These are phyloP conservation scores for Populus hybrid DNA, from an alignment of 441 rosid species.

Conservation along the genomic window DNA sequence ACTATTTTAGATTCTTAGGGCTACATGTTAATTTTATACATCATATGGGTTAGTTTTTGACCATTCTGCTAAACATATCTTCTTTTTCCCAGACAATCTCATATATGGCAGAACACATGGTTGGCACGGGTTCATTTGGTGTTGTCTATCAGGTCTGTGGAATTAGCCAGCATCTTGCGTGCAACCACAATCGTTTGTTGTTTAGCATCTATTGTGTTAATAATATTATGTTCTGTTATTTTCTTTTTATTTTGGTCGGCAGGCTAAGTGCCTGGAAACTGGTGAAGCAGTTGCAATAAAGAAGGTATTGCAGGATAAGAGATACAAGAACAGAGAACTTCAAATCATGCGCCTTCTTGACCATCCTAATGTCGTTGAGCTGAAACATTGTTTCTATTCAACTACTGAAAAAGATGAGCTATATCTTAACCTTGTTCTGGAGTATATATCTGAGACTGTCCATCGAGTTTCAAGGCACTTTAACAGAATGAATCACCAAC, in stretches of 20 bases:
- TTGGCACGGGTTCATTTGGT: conserved; percentile 87
- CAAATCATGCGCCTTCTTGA: conserved; percentile 65
- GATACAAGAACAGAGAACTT: conserved; percentile 92
- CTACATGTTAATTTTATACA: background rate
- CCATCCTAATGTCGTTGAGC: conserved; percentile 70
- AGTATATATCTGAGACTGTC: conserved; percentile 76
- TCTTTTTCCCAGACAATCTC: conserved; percentile 57
- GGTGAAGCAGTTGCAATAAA: conserved; percentile 74
- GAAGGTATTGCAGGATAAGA: conserved; percentile 32
- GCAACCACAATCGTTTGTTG: background rate
- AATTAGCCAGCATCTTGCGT: conserved; percentile 13
- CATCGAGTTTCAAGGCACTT: conserved; percentile 67
- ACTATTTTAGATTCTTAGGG: background rate
- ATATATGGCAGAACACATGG: conserved; percentile 80
- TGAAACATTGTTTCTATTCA: conserved; percentile 82
- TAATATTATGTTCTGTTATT: background rate
- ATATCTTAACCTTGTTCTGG: conserved; percentile 76
- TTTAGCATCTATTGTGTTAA: background rate
- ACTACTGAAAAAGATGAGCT: conserved; percentile 69
- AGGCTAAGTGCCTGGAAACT: conserved; percentile 87
- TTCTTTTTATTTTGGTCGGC: conserved; percentile 13
- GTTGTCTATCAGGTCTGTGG: conserved; percentile 78
- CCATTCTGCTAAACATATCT: conserved; percentile 3
- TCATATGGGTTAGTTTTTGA: background rate
- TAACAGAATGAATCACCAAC: conserved; percentile 58